Evolutionary conservation across 345 rosid species (phyloP), one percentile per base, ranked within the genome.

Genomic region (Jatropha curcas): DNA sequence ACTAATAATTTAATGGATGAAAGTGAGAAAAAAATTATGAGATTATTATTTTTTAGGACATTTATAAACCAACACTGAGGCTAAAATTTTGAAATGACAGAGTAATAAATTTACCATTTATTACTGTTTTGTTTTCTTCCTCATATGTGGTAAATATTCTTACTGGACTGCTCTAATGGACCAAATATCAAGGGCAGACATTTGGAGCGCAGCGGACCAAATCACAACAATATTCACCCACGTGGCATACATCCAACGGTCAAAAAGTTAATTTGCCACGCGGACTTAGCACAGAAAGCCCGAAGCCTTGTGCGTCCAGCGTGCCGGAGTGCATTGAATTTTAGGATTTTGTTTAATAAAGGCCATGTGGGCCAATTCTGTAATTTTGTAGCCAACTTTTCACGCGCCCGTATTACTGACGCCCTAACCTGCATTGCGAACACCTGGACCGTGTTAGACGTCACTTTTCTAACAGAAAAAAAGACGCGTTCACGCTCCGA

Each of bases 261-360:
- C 34, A 64, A 24, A 12, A 64, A n/a, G n/a, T 43, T 41, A 3
- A 20, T 12, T 56, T 4, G 1, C 52, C 58, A 34, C 63, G 16
- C 43, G 66, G 28, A 24, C 14, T 13, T 6, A 17, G 19, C 24
- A 51, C 10, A 17, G 56, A 24, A 60, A 30, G 33, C 4, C 46
- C 33, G 1, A 14, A 6, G 31, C 50, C 31, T 3, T 12, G 0
- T 16, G 56, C 20, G 27, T 62, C 71, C 55, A 68, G 68, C 68
- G 71, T 51, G 75, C 66, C 77, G 43, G 58, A 69, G 60, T 41
- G 34, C 68, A 68, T 76, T 63, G 19, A 58, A 68, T 51, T 70
- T 24, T 1, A 0, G 55, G 68, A 19, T 53, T 58, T 65, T 69
- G 55, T 70, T 48, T 13, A 22, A 2, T 19, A 17, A 14, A 4